Evolutionary conservation across 371 early-diverging fungal genomes (phyloP).

Genomic region (Apophysomyces trapeziformis): DNA sequence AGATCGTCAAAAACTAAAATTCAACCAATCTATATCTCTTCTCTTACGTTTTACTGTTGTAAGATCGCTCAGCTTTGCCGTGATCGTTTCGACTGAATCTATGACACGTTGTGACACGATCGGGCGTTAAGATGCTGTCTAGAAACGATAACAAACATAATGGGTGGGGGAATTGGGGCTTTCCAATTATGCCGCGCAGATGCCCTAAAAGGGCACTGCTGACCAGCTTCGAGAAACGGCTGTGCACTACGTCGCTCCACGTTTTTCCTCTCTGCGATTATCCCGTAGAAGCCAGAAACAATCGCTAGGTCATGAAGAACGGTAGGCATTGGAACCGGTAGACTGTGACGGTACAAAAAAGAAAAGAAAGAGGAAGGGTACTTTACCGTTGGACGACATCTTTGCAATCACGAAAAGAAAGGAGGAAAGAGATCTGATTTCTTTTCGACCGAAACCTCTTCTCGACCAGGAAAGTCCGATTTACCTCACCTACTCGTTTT

Average conservation of each 20-base stretch:
- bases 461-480: too few relatives aligned
- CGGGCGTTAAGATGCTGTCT: conserved; percentile 8
- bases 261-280: neutral
- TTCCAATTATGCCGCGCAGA: too few relatives aligned
- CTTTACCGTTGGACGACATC: conserved; percentile 8
- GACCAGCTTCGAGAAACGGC: neutral
- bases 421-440: too few relatives aligned
- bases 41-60: conserved; percentile 32
- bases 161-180: too few relatives aligned
- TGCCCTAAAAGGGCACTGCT: too few relatives aligned
- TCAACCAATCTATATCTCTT: neutral
- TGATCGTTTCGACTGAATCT: conserved; percentile 32
- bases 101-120: conserved; percentile 8
- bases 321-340: neutral
- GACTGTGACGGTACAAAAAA: neutral
- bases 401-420: conserved; percentile 1
- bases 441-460: too few relatives aligned
- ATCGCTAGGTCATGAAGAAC: neutral
- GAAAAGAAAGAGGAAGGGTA: neutral
- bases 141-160: neutral
- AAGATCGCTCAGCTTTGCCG: conserved; percentile 38
- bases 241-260: conserved; percentile 3
- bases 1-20: neutral
- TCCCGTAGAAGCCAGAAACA: neutral
- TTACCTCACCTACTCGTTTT: too few relatives aligned